Base-by-base conservation (phyloP, 139 green algal species). In the Coelastrella sp. region DNA sequence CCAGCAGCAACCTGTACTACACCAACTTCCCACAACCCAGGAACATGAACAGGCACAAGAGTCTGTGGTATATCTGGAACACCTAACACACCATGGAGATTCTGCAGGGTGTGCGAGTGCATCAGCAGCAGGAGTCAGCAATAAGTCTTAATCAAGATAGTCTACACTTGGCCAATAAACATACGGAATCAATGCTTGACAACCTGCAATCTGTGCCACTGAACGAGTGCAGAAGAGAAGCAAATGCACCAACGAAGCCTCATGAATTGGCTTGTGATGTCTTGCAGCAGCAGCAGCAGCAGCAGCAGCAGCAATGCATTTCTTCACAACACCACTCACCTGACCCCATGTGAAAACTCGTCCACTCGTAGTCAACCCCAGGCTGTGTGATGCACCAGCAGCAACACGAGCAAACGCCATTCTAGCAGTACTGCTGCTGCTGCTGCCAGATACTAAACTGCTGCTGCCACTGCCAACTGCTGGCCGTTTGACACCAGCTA, bases 1-100 rank as follows among this genome's bases (percentile, higher is more conserved):
- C 95, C 95, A 34, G 83, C 89, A 15, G 91, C 86, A 57, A 96
- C 89, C 81, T 93, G 90, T 43, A 91, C 84, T 6, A 97, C 82
- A 7, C 91, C 92, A 32, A 94, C 76, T 0, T 86, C 71, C 88
- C 88, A 93, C 21, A 97, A 88, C 19, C 37, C 59, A 38, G 86
- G 57, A 1, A 96, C 68, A 21, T 79, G 79, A 17, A 64, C 50
- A 0, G 89, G 91, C 5, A 27, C 32, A 40, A 35, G n/a, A 32
- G 25, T 21, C 34, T 41, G 23, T 17, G 7, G 6, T 6, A 82
- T 34, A 1, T 25, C 75, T n/a, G 13, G 30, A 11, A 82, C 35
- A 38, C 75, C 73, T 37, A 81, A 34, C 73, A 67, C 73, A 40
- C 73, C 73, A 50, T 81, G 73, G 34, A 68, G 34, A 23, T 50